These are phyloP conservation scores for Ricinus communis DNA, from an alignment of 345 rosid species.

Conservation along the genomic window DNA sequence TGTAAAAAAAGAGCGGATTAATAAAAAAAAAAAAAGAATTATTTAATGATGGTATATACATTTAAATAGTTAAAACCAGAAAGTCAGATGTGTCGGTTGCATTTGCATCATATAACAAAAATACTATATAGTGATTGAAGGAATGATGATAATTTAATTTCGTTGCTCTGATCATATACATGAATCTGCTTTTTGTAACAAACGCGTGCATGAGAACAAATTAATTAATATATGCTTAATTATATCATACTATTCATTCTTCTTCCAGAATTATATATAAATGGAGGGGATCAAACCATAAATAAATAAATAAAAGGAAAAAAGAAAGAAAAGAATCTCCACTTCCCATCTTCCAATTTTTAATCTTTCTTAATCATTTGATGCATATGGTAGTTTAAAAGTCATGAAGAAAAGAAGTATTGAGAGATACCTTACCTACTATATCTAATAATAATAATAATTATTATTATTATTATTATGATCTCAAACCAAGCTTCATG, in stretches of 20 bases:
- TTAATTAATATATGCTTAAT: no score
- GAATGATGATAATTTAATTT: not conserved
- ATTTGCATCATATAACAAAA: not conserved
- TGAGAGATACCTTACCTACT: constrained; percentile 17
- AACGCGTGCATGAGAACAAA: constrained; percentile 19
- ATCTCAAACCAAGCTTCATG: constrained; percentile 1
- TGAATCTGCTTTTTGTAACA: constrained; percentile 20
- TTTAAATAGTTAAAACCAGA: not conserved
- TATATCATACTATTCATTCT: no score
- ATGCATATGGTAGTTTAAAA: constrained; percentile 21
- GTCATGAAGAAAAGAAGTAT: constrained; percentile 7
- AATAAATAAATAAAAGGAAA: no score
- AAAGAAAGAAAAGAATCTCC: constrained; percentile 7
- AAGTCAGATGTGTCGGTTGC: not conserved
- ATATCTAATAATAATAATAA: constrained; percentile 1
- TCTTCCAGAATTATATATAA: no score
- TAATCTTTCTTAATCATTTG: constrained; percentile 16
- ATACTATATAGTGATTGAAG: not conserved
- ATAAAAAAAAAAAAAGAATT: no score
- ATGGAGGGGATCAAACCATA: no score
- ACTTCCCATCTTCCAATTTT: not conserved
- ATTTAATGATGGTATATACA: not conserved
- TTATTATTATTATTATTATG: no score
- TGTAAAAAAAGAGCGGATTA: no score
- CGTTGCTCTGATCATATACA: not conserved